phyloP scores from a whole-genome alignment of 208 protist genomes.

The Crithidia brevicula region DNA sequence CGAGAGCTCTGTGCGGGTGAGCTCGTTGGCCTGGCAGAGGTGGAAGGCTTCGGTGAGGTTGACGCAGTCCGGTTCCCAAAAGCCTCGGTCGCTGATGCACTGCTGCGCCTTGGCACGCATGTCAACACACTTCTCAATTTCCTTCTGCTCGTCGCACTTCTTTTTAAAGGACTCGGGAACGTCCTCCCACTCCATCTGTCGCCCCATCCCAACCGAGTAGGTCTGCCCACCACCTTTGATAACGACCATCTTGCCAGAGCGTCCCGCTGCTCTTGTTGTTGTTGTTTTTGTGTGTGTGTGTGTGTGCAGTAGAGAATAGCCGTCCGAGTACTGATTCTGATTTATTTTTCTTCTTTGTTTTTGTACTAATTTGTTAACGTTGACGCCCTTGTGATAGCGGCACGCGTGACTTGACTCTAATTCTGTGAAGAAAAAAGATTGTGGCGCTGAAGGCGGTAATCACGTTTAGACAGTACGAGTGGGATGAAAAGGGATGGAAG shows the following conservation, averaged over 20 bases:
- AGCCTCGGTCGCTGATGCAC: conserved; percentile 75
- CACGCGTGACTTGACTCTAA: too few relatives aligned
- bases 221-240: conserved; percentile 80
- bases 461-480: too few relatives aligned
- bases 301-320: too few relatives aligned
- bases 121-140: conserved; percentile 72
- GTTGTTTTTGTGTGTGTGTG: too few relatives aligned
- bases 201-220: conserved; percentile 74
- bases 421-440: too few relatives aligned
- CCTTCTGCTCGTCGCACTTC: conserved; percentile 57
- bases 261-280: too few relatives aligned
- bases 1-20: conserved; percentile 49
- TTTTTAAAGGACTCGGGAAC: conserved; percentile 80
- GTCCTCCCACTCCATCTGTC: conserved; percentile 81
- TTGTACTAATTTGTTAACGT: too few relatives aligned
- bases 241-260: conserved; percentile 63
- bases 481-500: too few relatives aligned
- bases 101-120: conserved; percentile 65
- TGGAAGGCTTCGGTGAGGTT: conserved; percentile 75
- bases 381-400: too few relatives aligned
- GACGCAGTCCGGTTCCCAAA: conserved; percentile 71
- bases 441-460: too few relatives aligned
- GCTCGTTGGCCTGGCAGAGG: conserved; percentile 70
- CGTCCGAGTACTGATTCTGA: too few relatives aligned
- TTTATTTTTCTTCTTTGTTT: too few relatives aligned